Base-by-base conservation (phyloP, 129 eudicot genomes). In the Flaveria brownii region DNA sequence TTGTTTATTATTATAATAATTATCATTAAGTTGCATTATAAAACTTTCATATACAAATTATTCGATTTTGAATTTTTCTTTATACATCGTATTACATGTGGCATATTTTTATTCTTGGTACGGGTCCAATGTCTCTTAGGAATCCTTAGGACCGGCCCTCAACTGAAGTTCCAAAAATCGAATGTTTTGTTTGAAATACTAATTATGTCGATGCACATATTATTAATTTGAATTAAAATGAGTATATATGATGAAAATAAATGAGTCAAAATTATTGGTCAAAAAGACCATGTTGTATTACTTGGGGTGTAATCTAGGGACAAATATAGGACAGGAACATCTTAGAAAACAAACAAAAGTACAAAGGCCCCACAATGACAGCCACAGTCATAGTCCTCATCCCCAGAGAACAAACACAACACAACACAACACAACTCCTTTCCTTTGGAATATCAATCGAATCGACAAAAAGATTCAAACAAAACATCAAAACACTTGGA, bases 261-360 rank as follows among this genome's bases (percentile, higher is more conserved):
- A 11, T 54, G 68, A 74, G 84, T 80, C 84, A 80, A 80, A 80
- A 15, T 67, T 18, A 55, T 36, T 67, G 84, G 84, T 80, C 84
- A 80, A 80, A 80, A 80, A 80, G 84, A 68, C n/a, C 7, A 74
- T 74, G 80, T 42, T 80, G 80, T 56, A 80, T 80, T 80, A 64
- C 84, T 80, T 80, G 84, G 84, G 84, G 84, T 74, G 80, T 80
- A 80, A 80, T 74, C 84, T 69, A 80, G 84, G 75, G 84, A 80
- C 84, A 80, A 80, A 74, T 42, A 80, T 67, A 74, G 62, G 83
- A 73, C 79, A 80, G 67, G 79, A 80, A 80, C 79, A 73, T 65
- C 28, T 71, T 71, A 72, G 78, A 72, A 62, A 72, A 71, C 56
- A 79, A 73, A 74, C 75, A 80, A 80, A 73, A 60, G 77, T 61